Base-by-base conservation (phyloP, 176 grass and related monocot genomes). In the Alopecurus myosuroides region DNA sequence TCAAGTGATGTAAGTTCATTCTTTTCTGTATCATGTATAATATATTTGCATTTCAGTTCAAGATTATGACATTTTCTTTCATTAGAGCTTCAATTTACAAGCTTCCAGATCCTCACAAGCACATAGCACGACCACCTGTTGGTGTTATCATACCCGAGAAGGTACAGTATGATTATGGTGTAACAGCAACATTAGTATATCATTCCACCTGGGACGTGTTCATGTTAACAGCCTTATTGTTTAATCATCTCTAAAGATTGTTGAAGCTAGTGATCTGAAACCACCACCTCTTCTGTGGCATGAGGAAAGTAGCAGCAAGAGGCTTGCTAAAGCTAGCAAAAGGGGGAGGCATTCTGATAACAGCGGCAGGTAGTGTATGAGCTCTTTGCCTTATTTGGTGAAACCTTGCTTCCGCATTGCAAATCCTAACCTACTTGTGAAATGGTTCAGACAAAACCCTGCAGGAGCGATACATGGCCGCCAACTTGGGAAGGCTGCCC, bases 251-350 rank as follows among this genome's bases (percentile, higher is more conserved):
- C 26, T 84, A 53, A 67, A 99, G 97, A 88, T 8, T 77, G 93
- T 99, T 44, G 93, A 89, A 81, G 81, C 97, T 12, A 50, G 86
- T 81, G 97, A 99, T 83, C 84, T 99, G 58, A 99, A 99, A 71
- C 97, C 97, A 29, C 97, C 94, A 20, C 97, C 97, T 75, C 86
- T 86, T 84, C 81, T 99, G 51, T 99, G 97, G 97, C 97, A 99
- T 73, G 97, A 99, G 89, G 97, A 96, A 44, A 96, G 25, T 74
- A 91, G 94, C 69, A 90, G 97, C 69, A 90, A 94, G 78, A 92
- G 83, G 81, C 91, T 77, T 88, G 84, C 90, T 62, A 88, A 94
- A n/a, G n/a, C n/a, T 82, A 89, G 33, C 50, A 89, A 45, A 36
- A 91, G 91, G 78, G 92, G 62, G 78, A 94, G 62, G 69, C 86